Evolutionary conservation across 768 basidiomycete genomes (phyloP).

Genomic region (Russula emetica): DNA sequence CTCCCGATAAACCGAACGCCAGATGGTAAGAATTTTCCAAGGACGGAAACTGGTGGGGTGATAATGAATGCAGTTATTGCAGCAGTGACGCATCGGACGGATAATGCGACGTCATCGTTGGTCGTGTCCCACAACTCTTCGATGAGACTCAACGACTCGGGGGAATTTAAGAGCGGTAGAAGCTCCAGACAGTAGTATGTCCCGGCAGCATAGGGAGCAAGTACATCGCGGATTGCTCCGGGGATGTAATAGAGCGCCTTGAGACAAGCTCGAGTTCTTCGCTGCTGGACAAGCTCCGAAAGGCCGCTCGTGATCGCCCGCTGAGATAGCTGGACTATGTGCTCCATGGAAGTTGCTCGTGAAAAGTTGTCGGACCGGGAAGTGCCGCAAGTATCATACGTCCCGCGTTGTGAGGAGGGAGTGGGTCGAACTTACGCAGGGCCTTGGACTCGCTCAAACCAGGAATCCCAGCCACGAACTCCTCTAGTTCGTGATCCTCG

Average conservation of each 20-base stretch:
- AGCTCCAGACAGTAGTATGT: not conserved
- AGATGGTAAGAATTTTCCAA: not conserved
- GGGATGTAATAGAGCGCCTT: not conserved
- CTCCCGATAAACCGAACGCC: not conserved
- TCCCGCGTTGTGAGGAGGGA: not conserved
- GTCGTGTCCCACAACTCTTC: not conserved
- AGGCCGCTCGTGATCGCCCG: not conserved
- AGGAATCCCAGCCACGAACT: not conserved
- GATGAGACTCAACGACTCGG: not conserved
- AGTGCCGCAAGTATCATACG: not conserved
- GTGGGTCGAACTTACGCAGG: not conserved
- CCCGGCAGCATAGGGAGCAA: not conserved
- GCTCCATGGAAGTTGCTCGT: constrained; percentile 1
- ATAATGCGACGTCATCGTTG: not conserved
- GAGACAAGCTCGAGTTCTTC: not conserved
- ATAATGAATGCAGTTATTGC: not conserved
- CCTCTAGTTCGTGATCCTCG: constrained; percentile 1
- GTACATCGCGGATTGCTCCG: not conserved
- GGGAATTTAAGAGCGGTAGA: not conserved
- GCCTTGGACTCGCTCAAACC: not conserved
- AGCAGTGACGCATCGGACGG: not conserved
- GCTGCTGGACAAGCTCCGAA: not conserved
- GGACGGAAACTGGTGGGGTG: not conserved
- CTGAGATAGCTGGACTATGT: not conserved
- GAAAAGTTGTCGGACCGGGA: constrained; percentile 2